These are phyloP conservation scores for Calonectria honghensis DNA, from an alignment of 2,329 filamentous ascomycete genomes.

Conservation along the genomic window DNA sequence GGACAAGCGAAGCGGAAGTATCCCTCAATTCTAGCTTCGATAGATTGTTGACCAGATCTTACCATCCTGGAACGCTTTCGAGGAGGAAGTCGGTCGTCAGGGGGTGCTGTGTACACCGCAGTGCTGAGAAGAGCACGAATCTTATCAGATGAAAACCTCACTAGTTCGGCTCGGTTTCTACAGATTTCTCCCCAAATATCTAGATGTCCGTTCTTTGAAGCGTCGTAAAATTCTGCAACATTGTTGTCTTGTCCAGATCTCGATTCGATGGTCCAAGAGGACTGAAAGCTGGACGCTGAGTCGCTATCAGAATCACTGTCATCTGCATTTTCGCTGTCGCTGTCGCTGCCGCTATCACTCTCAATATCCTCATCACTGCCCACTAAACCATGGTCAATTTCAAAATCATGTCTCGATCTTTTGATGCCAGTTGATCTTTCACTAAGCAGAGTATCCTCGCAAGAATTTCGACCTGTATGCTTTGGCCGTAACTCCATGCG, in stretches of 20 bases:
- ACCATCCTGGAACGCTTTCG: not conserved
- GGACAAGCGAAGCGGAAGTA: conserved; percentile 20
- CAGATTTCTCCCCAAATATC: not conserved
- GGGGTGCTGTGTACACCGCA: not conserved
- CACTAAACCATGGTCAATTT: not conserved
- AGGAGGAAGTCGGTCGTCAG: not conserved
- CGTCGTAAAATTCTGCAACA: not conserved
- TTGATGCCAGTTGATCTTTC: not conserved
- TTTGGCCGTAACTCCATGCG: not conserved
- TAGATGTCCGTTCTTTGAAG: not conserved
- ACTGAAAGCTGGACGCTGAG: not conserved
- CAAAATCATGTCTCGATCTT: not conserved
- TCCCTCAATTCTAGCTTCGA: not conserved
- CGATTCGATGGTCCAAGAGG: not conserved
- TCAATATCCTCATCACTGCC: not conserved
- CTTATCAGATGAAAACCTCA: not conserved
- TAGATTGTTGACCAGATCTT: not conserved
- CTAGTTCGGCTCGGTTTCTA: not conserved
- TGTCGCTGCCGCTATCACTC: not conserved
- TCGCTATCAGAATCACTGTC: not conserved
- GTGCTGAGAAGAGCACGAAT: not conserved
- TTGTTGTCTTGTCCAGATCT: not conserved
- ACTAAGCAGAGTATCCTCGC: not conserved
- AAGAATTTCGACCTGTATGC: not conserved
- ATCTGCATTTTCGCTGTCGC: not conserved